These are phyloP conservation scores for Arthrobotrys sinensis DNA, from an alignment of 2,329 filamentous ascomycete genomes.

Conservation along the genomic window DNA sequence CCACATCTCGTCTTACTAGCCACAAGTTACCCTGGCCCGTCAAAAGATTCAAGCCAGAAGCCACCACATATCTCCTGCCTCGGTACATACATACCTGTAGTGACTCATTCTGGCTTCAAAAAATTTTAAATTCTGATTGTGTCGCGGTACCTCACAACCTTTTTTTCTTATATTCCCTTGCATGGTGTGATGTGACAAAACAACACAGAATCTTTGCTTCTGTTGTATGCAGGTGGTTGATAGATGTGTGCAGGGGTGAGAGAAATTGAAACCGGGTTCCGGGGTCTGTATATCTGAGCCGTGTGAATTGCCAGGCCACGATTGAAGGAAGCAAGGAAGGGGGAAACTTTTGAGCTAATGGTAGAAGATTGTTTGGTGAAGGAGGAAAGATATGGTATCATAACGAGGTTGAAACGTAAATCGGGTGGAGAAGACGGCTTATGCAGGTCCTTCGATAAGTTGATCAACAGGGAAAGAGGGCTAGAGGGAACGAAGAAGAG, in stretches of 20 bases:
- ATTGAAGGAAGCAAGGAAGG: neutral
- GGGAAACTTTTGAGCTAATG: neutral
- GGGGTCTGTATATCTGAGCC: conserved; percentile 8
- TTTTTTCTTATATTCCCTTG: conserved; percentile 34
- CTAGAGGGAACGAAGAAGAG: neutral
- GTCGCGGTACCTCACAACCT: conserved; percentile 8
- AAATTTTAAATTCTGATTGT: neutral
- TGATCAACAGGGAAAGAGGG: conserved; percentile 7
- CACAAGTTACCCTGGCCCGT: neutral
- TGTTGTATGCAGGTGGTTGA: conserved; percentile 21
- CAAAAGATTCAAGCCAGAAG: neutral
- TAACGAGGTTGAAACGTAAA: conserved; percentile 14
- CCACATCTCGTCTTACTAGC: neutral
- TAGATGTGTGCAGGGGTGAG: neutral
- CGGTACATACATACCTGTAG: neutral
- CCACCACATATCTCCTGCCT: neutral
- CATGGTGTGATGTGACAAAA: conserved; percentile 29
- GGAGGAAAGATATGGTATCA: conserved; percentile 7
- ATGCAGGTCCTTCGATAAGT: conserved; percentile 5
- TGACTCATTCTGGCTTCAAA: neutral
- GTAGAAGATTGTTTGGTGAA: neutral
- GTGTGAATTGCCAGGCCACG: neutral
- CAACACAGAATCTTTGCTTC: conserved; percentile 30
- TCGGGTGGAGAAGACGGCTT: conserved; percentile 11
- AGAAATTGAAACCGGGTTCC: conserved; percentile 17